Conservation (phyloP, 2,329 filamentous ascomycete species). For the Neofusicoccum ribis region DNA sequence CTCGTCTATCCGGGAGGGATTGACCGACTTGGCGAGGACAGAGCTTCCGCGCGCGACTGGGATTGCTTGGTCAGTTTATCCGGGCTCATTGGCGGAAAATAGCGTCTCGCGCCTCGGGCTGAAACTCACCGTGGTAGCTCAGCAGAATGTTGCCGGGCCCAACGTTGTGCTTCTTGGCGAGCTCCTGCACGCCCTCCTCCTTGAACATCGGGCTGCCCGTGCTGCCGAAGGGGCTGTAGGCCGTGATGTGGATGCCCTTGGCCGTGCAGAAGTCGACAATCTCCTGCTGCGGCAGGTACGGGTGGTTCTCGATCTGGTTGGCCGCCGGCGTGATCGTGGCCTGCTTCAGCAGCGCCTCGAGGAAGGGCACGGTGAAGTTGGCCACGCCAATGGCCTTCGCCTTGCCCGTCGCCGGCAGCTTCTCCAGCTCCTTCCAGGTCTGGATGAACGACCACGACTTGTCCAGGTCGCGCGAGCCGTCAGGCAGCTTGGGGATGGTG, state of each 20-base stretch:
- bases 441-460: constrained; percentile 68
- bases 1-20: constrained; percentile 65
- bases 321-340: constrained; percentile 66
- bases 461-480: constrained; percentile 74
- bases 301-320: constrained; percentile 76
- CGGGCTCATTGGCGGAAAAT: constrained; percentile 15
- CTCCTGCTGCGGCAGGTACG: constrained; percentile 69
- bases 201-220: constrained; percentile 51
- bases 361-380: constrained; percentile 50
- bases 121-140: constrained; percentile 67
- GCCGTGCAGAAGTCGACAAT: constrained; percentile 68
- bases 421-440: constrained; percentile 77
- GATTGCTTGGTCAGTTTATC: constrained; percentile 5
- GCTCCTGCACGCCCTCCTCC: constrained; percentile 48
- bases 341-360: constrained; percentile 53
- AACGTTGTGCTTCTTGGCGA: constrained; percentile 52
- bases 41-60: constrained; percentile 67
- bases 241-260: constrained; percentile 70
- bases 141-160: constrained; percentile 60
- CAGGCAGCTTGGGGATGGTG: constrained; percentile 70
- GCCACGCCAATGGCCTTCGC: constrained; percentile 53
- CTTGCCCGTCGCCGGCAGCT: constrained; percentile 50
- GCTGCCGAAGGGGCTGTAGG: constrained; percentile 59
- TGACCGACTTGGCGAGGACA: constrained; percentile 74
- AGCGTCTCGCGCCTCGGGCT: neutral